Evolutionary conservation across 108 stramenopile species (phyloP).

Genomic region (Pseudonitzschia delicatissima): DNA sequence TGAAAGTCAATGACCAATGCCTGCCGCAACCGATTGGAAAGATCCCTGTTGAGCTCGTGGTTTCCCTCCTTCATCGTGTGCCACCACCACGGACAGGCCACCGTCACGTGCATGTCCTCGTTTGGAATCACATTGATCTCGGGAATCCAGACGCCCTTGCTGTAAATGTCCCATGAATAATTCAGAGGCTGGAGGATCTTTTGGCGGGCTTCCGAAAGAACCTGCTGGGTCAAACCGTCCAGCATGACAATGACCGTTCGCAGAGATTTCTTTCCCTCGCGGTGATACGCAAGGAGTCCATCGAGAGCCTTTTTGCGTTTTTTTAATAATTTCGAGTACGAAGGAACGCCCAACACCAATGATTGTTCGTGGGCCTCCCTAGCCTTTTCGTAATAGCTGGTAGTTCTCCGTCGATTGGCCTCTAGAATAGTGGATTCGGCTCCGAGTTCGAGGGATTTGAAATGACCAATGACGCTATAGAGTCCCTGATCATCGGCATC

Average conservation of each 20-base stretch:
- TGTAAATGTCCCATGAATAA: constrained; percentile 35
- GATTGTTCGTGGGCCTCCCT: constrained; percentile 37
- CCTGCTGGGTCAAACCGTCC: constrained; percentile 25
- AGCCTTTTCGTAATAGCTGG: constrained; percentile 42
- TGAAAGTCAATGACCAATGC: constrained; percentile 52
- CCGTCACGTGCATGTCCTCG: constrained; percentile 51
- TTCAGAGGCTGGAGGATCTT: constrained; percentile 42
- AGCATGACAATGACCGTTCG: constrained; percentile 55
- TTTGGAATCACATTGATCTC: constrained; percentile 40
- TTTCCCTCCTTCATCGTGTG: constrained; percentile 50
- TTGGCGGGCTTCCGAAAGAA: constrained; percentile 39
- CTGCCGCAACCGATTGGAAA: constrained; percentile 45
- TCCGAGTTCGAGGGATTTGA: constrained; percentile 24
- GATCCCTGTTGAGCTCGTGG: constrained; percentile 32
- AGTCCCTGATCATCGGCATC: constrained; percentile 24
- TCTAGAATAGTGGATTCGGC: constrained; percentile 39
- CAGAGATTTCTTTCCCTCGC: constrained; percentile 42
- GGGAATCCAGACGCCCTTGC: constrained; percentile 51
- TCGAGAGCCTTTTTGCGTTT: constrained; percentile 30
- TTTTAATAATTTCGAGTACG: constrained; percentile 20
- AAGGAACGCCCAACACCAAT: constrained; percentile 30
- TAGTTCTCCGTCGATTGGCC: constrained; percentile 47
- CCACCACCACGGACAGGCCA: constrained; percentile 68
- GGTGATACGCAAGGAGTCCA: constrained; percentile 27
- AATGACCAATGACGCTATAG: constrained; percentile 43